Percentiles rank a stretch among this genome's conserved stretches.
Evolutionary conservation across 768 basidiomycete species (phyloP).

Genomic region (Tulasnella sp.): DNA sequence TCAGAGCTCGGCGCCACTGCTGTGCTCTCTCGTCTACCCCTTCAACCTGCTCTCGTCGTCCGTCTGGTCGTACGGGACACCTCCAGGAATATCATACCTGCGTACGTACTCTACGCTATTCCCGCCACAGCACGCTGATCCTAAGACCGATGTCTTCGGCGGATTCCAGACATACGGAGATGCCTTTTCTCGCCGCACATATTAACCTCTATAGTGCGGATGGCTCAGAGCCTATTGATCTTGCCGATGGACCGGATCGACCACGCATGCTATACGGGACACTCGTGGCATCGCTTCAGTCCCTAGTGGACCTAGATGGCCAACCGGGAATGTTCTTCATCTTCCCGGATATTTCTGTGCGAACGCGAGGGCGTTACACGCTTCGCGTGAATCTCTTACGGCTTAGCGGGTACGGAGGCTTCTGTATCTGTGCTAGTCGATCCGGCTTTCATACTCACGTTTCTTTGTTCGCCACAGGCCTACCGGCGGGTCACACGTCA

Average conservation of each 20-base stretch:
- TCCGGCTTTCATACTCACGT: conserved; percentile 23
- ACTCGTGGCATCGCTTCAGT: conserved; percentile 71
- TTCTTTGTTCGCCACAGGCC: not conserved
- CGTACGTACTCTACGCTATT: conserved; percentile 45
- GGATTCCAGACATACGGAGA: conserved; percentile 57
- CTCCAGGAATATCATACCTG: conserved; percentile 58
- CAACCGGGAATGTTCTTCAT: conserved; percentile 77
- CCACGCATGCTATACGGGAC: conserved; percentile 72
- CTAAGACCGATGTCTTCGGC: conserved; percentile 21
- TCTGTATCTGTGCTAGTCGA: not conserved
- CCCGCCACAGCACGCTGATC: conserved; percentile 14
- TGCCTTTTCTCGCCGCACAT: conserved; percentile 81
- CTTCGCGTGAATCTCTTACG: conserved; percentile 63
- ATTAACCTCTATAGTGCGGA: conserved; percentile 65
- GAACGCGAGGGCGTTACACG: conserved; percentile 64
- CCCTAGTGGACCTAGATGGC: conserved; percentile 70
- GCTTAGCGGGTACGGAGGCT: conserved; percentile 54
- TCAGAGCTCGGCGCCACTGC: conserved; percentile 70
- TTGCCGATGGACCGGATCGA: conserved; percentile 32
- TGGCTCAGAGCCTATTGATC: conserved; percentile 51
- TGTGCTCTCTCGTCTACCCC: conserved; percentile 60
- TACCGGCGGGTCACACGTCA: conserved; percentile 41
- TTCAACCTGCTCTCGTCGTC: conserved; percentile 76
- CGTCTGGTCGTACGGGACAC: conserved; percentile 66
- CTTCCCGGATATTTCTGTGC: conserved; percentile 84